A percentile compares a stretch with the other conserved stretches of the same genome.
phyloP scores from a whole-genome alignment of 129 eudicot genomes.

The carrot (Daucus carota) region DNA sequence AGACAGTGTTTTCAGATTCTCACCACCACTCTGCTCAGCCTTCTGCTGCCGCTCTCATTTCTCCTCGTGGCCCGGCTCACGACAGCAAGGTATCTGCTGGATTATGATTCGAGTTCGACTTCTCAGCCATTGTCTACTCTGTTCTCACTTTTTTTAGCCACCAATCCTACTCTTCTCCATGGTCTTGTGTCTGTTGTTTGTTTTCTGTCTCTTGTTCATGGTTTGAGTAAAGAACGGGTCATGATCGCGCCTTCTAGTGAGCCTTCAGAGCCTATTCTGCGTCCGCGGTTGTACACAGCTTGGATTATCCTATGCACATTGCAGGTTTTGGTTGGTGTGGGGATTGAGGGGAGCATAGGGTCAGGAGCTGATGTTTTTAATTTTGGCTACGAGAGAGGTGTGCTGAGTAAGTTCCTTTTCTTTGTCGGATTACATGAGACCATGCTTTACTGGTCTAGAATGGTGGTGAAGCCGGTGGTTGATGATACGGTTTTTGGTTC shows the following conservation, averaged over 20 bases:
- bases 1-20: conserved; percentile 38
- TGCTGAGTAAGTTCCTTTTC: conserved; percentile 37
- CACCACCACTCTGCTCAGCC: conserved; percentile 68
- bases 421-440: conserved; percentile 76
- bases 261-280: conserved; percentile 14
- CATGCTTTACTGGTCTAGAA: conserved; percentile 51
- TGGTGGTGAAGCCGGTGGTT: conserved; percentile 79
- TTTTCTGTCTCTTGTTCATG: conserved; percentile 38
- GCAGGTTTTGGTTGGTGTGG: conserved; percentile 66
- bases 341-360: conserved; percentile 79
- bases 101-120: conserved; percentile 20
- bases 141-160: conserved; percentile 36
- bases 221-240: conserved; percentile 24
- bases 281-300: conserved; percentile 39
- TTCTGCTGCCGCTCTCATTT: conserved; percentile 83
- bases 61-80: conserved; percentile 77
- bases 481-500: conserved; percentile 63
- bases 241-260: conserved; percentile 9
- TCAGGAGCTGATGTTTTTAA: conserved; percentile 56
- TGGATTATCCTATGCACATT: conserved; percentile 66
- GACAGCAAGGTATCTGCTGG: conserved; percentile 48
- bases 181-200: conserved; percentile 41
- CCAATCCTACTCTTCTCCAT: conserved; percentile 51
- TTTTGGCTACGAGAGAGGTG: conserved; percentile 36
- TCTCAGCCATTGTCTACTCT: conserved; percentile 20